phyloP scores from a whole-genome alignment of 371 early-diverging fungal species.

The Mortierella sp. region DNA sequence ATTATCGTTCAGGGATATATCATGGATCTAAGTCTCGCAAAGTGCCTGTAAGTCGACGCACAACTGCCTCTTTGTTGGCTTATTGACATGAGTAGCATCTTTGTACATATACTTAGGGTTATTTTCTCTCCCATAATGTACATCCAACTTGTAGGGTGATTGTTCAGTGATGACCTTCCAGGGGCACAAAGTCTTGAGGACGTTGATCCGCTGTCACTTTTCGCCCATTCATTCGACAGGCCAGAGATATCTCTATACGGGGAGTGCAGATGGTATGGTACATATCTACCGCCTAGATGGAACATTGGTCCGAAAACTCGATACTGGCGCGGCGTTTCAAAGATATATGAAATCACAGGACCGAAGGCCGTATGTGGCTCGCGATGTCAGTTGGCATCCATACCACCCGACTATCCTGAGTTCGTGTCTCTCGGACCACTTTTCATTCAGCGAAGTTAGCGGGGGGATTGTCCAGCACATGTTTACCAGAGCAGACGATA shows the following conservation, averaged over 20 bases:
- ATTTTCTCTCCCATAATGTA: too few species aligned
- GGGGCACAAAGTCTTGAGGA: constrained; percentile 68
- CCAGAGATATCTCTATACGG: constrained; percentile 65
- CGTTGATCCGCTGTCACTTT: constrained; percentile 77
- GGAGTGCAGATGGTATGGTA: constrained; percentile 67
- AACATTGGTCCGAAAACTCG: constrained; percentile 37
- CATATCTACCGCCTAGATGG: constrained; percentile 59
- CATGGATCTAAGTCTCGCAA: constrained; percentile 15
- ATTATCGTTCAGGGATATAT: constrained; percentile 31
- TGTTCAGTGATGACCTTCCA: constrained; percentile 66
- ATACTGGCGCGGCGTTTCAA: constrained; percentile 34
- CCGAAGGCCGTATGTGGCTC: constrained; percentile 34
- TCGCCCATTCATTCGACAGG: constrained; percentile 66
- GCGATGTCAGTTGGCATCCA: constrained; percentile 77
- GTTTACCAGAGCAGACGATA: constrained; percentile 8
- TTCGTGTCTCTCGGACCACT: constrained; percentile 22
- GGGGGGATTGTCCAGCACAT: constrained; percentile 44
- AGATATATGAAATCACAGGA: constrained; percentile 1
- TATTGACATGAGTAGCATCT: too few species aligned
- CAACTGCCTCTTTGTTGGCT: too few species aligned
- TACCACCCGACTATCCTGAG: constrained; percentile 58
- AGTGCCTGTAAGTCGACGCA: constrained; percentile 10
- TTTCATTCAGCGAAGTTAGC: not conserved
- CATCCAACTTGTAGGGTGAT: constrained; percentile 56
- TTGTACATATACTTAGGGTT: too few species aligned